Conservation (phyloP, 306 rosid genomes). For the Quercus variabilis region DNA sequence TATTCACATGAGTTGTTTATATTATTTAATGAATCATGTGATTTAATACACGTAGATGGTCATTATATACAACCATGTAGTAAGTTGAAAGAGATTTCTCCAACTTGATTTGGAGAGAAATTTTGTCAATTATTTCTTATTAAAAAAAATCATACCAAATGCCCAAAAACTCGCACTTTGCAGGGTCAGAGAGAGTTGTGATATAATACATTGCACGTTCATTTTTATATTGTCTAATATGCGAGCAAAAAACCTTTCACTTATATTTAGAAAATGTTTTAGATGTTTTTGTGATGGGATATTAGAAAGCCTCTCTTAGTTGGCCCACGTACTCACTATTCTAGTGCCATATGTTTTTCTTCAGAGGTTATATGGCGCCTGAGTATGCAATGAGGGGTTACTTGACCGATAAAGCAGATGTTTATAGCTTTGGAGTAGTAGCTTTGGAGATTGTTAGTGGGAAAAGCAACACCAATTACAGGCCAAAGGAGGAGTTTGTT, state of each 20-base stretch:
- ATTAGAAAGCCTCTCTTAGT: neutral
- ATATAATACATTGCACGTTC: neutral
- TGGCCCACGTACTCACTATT: slow-evolving; percentile 10
- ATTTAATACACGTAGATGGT: too few relatives aligned
- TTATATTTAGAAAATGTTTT: neutral
- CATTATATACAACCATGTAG: too few relatives aligned
- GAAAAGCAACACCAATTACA: slow-evolving; percentile 67
- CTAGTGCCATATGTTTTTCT: neutral
- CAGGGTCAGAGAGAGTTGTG: neutral
- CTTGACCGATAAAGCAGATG: slow-evolving; percentile 82
- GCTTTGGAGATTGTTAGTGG: slow-evolving; percentile 80
- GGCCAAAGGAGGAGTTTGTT: slow-evolving; percentile 72
- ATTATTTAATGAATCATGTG: too few relatives aligned
- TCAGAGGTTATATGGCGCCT: slow-evolving; percentile 92
- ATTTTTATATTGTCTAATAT: neutral
- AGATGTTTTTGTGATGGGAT: neutral
- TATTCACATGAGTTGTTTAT: too few relatives aligned
- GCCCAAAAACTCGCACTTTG: too few relatives aligned
- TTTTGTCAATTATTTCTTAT: too few relatives aligned
- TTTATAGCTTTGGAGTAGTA: slow-evolving; percentile 75
- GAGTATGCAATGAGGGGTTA: slow-evolving; percentile 85
- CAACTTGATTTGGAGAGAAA: too few relatives aligned
- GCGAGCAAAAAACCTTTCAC: neutral
- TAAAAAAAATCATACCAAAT: too few relatives aligned
- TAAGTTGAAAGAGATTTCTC: too few relatives aligned